Conservation (phyloP, 1,284 basidiomycete species). For the Schizophyllum amplum region DNA sequence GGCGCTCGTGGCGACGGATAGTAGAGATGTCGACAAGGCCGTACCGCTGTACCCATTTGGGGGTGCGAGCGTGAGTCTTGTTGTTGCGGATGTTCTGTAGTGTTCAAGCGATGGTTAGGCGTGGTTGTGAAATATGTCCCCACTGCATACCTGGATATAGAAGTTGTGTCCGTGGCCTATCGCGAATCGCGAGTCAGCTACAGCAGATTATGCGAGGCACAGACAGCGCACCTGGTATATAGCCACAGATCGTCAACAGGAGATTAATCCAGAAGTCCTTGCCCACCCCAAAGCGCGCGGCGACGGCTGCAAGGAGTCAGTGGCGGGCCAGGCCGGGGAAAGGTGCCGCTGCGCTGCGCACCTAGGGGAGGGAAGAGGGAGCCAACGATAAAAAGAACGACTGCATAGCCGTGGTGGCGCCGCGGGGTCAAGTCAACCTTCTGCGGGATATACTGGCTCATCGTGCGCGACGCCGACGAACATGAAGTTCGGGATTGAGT, state of each 20-base stretch:
- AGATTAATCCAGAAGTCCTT: conserved; percentile 91
- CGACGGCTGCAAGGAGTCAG: conserved; percentile 59
- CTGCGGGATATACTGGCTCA: conserved; percentile 24
- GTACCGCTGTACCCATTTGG: conserved; percentile 89
- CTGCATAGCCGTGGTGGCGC: conserved; percentile 77
- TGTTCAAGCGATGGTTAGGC: conserved; percentile 8
- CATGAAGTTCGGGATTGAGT: background rate
- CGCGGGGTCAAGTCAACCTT: conserved; percentile 55
- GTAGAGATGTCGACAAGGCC: conserved; percentile 78
- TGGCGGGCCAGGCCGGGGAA: conserved; percentile 2
- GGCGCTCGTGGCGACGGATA: conserved; percentile 67
- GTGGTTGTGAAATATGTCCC: background rate
- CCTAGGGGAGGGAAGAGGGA: conserved; percentile 84
- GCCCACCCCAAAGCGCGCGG: conserved; percentile 90
- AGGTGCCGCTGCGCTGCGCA: conserved; percentile 33
- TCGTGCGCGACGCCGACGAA: conserved; percentile 10
- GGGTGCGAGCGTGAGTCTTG: conserved; percentile 83
- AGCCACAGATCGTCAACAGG: conserved; percentile 84
- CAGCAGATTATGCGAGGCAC: background rate
- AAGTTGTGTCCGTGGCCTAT: conserved; percentile 84
- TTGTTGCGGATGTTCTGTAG: conserved; percentile 90
- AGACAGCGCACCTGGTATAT: conserved; percentile 66
- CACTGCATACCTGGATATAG: conserved; percentile 69
- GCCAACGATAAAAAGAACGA: conserved; percentile 77
- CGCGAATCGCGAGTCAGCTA: conserved; percentile 8